phyloP scores from a whole-genome alignment of 148 eudicot species.

The Polygonum aviculare region DNA sequence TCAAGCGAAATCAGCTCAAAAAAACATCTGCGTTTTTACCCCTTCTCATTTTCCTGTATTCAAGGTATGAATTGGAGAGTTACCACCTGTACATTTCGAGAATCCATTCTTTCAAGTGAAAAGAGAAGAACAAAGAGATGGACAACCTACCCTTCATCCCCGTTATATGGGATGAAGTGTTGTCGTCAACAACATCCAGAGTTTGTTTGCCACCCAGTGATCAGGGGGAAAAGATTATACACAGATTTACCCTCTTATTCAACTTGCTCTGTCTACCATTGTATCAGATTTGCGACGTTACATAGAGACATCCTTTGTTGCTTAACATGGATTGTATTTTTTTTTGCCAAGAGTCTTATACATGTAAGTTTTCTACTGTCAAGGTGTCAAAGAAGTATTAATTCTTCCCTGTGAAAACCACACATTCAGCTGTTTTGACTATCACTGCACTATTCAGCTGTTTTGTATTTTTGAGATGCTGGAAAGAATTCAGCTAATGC shows the following conservation, averaged over 20 bases:
- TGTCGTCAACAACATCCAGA: neutral
- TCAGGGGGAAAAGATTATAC: neutral
- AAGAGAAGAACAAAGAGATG: neutral
- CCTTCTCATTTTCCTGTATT: neutral
- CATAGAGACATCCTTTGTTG: neutral
- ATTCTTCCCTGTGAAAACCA: neutral
- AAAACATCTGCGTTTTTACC: neutral
- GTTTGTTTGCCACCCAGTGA: neutral
- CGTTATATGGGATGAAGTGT: neutral
- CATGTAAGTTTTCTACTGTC: neutral
- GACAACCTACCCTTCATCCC: neutral
- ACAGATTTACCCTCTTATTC: neutral
- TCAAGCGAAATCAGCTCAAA: neutral
- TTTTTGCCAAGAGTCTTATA: neutral
- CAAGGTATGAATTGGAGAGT: slow-evolving; percentile 5
- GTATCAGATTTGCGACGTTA: neutral
- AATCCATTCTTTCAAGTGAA: slow-evolving; percentile 2
- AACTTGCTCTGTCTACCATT: slow-evolving; percentile 1
- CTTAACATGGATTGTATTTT: neutral
- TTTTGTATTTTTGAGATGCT: too few relatives aligned
- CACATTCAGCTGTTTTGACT: too few relatives aligned
- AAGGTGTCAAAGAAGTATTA: neutral
- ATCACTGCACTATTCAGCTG: too few relatives aligned
- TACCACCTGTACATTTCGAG: neutral
- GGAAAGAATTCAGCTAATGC: too few relatives aligned